Percentiles rank a stretch among this genome's conserved stretches.
Conservation (phyloP, 2,329 filamentous ascomycete species). For the Bipolaris gigantea region DNA sequence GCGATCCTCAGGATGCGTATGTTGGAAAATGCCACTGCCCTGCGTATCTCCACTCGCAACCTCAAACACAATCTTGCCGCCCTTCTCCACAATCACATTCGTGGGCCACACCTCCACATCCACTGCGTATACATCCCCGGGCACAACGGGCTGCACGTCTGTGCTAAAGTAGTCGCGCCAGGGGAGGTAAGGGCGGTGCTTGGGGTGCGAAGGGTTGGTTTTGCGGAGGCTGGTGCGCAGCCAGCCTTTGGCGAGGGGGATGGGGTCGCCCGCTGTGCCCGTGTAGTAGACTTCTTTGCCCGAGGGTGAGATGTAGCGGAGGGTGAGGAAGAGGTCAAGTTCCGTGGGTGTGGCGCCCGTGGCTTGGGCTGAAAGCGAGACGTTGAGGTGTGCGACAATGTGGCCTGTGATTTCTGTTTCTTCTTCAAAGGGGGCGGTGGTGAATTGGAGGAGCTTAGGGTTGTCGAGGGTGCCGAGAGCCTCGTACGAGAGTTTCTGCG, state of each 20-base stretch:
- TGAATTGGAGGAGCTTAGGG: slow-evolving; percentile 60
- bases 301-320: slow-evolving; percentile 59
- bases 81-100: slow-evolving; percentile 59
- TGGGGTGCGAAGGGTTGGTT: slow-evolving; percentile 54
- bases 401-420: slow-evolving; percentile 73
- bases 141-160: slow-evolving; percentile 56
- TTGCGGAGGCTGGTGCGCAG: slow-evolving; percentile 61
- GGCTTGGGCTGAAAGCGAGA: slow-evolving; percentile 55
- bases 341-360: slow-evolving; percentile 52
- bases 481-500: slow-evolving; percentile 57
- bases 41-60: slow-evolving; percentile 59
- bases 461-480: slow-evolving; percentile 61
- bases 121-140: slow-evolving; percentile 60
- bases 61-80: slow-evolving; percentile 59
- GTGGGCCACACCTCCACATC: slow-evolving; percentile 69
- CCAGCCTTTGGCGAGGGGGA: slow-evolving; percentile 67
- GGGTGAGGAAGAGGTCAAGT: slow-evolving; percentile 65
- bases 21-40: slow-evolving; percentile 60
- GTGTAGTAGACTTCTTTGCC: slow-evolving; percentile 66
- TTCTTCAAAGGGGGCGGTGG: slow-evolving; percentile 58
- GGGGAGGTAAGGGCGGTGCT: slow-evolving; percentile 59
- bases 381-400: slow-evolving; percentile 64
- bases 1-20: slow-evolving; percentile 55
- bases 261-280: slow-evolving; percentile 64
- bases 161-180: slow-evolving; percentile 61